A percentile compares a stretch with the other conserved stretches of the same genome.
Conservation (phyloP, 1,284 basidiomycete genomes). For the Apiotrichum laibachii region DNA sequence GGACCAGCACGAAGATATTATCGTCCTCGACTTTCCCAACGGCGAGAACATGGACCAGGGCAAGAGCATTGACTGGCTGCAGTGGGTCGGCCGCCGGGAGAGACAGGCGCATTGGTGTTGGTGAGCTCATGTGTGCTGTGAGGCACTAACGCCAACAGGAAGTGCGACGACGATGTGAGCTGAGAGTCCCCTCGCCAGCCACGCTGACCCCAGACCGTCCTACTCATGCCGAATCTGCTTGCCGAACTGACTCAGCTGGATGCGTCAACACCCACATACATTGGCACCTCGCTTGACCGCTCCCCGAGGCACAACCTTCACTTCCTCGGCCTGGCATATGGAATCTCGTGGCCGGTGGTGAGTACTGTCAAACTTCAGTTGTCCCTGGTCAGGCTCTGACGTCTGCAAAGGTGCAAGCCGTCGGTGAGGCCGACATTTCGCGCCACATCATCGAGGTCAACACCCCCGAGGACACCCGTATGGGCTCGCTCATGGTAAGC, state of each 20-base stretch:
- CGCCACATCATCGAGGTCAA: slow-evolving; percentile 15
- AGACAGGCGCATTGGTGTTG: slow-evolving; percentile 14
- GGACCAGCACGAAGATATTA: slow-evolving; percentile 22
- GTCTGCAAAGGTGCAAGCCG: slow-evolving; percentile 20
- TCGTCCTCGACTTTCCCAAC: slow-evolving; percentile 14
- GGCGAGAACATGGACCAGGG: slow-evolving; percentile 26
- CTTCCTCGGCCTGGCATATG: slow-evolving; percentile 31
- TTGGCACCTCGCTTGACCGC: slow-evolving; percentile 26
- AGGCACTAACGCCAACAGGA: background rate
- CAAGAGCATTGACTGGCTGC: slow-evolving; percentile 39
- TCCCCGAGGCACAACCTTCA: slow-evolving; percentile 21
- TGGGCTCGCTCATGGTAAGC: slow-evolving; percentile 33
- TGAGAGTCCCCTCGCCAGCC: too few relatives aligned
- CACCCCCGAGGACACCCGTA: slow-evolving; percentile 30
- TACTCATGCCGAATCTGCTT: slow-evolving; percentile 27
- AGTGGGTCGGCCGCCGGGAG: slow-evolving; percentile 3
- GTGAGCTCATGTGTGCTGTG: slow-evolving; percentile 4
- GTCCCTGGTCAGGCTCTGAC: background rate
- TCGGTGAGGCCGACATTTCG: slow-evolving; percentile 21
- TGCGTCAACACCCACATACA: slow-evolving; percentile 21
- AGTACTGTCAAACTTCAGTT: slow-evolving; percentile 4
- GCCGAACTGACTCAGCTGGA: slow-evolving; percentile 22
- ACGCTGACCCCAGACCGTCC: slow-evolving; percentile 20
- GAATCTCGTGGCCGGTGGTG: slow-evolving; percentile 27
- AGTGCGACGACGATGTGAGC: slow-evolving; percentile 27